These are phyloP conservation scores for Dacryopinax primogenitus DNA, from an alignment of 768 basidiomycete genomes.

Conservation along the genomic window DNA sequence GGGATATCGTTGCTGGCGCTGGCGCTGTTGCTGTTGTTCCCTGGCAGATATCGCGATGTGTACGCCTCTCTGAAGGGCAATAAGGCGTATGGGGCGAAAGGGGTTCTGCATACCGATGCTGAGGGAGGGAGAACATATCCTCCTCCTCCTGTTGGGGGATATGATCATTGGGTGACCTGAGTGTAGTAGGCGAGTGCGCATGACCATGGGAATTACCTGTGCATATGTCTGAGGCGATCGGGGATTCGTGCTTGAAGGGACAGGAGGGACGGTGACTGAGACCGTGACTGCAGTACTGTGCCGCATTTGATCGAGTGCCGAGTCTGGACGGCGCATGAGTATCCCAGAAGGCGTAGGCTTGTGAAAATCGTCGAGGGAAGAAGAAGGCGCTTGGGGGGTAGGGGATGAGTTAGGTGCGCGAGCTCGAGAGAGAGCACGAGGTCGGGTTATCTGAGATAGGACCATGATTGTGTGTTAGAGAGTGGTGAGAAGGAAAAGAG, in stretches of 20 bases:
- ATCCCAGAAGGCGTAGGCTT: neutral
- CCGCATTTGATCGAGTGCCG: too few species aligned
- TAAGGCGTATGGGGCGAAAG: neutral
- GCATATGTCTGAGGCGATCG: neutral
- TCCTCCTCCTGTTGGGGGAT: neutral
- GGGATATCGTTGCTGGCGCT: neutral
- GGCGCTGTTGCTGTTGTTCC: neutral
- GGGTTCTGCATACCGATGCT: constrained; percentile 3
- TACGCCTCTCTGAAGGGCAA: neutral
- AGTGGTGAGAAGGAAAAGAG: too few species aligned
- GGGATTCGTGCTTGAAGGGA: too few species aligned
- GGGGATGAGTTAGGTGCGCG: too few species aligned
- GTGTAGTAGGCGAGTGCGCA: neutral
- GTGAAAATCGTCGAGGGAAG: neutral
- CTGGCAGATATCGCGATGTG: neutral
- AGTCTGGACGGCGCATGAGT: constrained; percentile 2
- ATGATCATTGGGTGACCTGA: neutral
- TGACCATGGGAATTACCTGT: too few species aligned
- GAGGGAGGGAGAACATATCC: too few species aligned
- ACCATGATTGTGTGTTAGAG: too few species aligned
- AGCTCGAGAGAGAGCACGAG: too few species aligned
- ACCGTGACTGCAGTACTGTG: too few species aligned
- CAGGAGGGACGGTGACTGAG: too few species aligned
- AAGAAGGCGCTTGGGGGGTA: too few species aligned
- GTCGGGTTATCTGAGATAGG: too few species aligned